Base-by-base conservation (phyloP, 208 protist species). In the Leishmania aethiopica region DNA sequence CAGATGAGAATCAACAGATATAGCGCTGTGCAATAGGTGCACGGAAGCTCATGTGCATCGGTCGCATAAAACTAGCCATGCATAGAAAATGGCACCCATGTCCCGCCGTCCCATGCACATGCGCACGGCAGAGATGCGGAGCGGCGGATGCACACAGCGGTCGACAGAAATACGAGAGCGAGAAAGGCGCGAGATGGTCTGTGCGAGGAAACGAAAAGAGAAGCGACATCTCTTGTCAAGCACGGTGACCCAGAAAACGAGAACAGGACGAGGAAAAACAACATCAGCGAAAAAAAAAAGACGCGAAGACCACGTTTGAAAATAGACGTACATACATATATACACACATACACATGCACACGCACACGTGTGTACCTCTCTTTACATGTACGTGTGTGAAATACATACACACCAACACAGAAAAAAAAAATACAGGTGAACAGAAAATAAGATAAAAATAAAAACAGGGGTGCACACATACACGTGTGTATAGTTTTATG, bases 151-250 rank as follows among this genome's bases (percentile, higher is more conserved):
- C 47, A 70, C 42, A 42, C 40, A 42, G 37, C 64, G 60, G n/a
- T 59, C 73, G 76, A 77, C 73, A 57, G 40, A 35, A 64, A 76
- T 60, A 66, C 28, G 73, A 35, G 55, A 19, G 57, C 47, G 72
- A 69, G 28, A 10, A 13, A 81, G 10, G 51, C 19, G 2, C 40
- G 3, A n/a, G 35, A 55, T 4, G 25, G 28, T n/a, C 11, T 22
- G 1, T 59, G 15, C 42, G 0, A 25, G 42, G 15, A 49, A 53
- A 51, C 6, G 49, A 25, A 49, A 67, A 79, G 25, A 62, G 57
- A 62, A 32, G 28, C 25, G 6, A 62, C 25, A 25, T 49, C 5
- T 22, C 0, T 1, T 19, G 10, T 47, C 13, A 2, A n/a, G 69
- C 13, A 11, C 51, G 49, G 59, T 35, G 42, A 75, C 7, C 5